Base-by-base conservation (phyloP, 2,329 filamentous ascomycete species). In the Talaromyces islandicus region DNA sequence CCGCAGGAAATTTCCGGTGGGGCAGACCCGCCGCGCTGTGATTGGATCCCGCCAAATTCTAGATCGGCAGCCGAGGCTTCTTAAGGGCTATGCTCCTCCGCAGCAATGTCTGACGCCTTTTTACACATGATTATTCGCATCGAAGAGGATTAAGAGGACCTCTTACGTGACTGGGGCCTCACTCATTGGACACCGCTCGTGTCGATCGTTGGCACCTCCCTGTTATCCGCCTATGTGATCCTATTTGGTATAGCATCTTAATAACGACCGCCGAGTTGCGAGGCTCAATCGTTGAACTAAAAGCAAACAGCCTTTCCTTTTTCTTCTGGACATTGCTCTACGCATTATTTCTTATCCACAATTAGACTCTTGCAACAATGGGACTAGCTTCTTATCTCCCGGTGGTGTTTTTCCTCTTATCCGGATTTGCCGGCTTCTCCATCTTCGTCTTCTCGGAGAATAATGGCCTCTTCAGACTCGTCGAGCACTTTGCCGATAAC, bases 401-500 rank as follows among this genome's bases (percentile, higher is more conserved):
- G 7, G 24, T 57, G 25, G 27, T 38, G 7, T 51, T 74, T 4
- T 71, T 69, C 32, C 64, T 70, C 12, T 64, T 75, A 30, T 70
- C 71, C 60, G 61, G 68, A 11, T 68, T 65, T 24, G 72, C 67
- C 35, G 59, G 71, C 58, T 75, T 72, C 59, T 67, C 68, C 2
- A 68, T 75, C 7, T 73, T 71, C 62, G 68, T 72, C 60, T 74
- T 72, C 54, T 66, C 68, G 10, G 60, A 68, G 7, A 63, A 63
- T 54, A 76, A 74, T 61, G 72, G 72, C n/a, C 62, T 71, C 9
- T 55, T 68, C 41, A 60, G 54, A 14, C 56, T 71, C 12, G 63
- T 64, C 68, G 17, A 65, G 66, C 27, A 67, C 61, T 17, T 66
- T 74, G 5, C 69, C 70, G 59, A 63, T 6, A 55, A 70, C 51